phyloP scores from a whole-genome alignment of 495 filamentous ascomycete species.

The Daldinia caldariorum region DNA sequence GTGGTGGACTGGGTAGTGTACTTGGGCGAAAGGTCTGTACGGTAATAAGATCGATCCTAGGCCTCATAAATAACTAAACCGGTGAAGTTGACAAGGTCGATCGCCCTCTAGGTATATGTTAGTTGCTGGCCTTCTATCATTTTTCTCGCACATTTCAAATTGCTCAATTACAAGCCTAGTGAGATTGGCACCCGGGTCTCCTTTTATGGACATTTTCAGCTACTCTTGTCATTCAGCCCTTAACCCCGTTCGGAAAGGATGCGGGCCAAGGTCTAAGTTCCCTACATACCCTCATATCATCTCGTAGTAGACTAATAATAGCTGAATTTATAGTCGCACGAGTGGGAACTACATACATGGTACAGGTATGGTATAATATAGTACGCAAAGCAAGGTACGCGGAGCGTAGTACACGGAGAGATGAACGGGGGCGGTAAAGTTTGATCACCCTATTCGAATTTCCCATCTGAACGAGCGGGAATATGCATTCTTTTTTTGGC shows the following conservation, averaged over 20 bases:
- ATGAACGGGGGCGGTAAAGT: not conserved
- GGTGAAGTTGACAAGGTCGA: constrained; percentile 23
- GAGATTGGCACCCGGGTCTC: constrained; percentile 22
- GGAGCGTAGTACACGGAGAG: not conserved
- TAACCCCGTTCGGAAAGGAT: constrained; percentile 32
- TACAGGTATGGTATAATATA: not conserved
- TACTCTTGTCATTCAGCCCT: constrained; percentile 7
- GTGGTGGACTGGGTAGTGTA: no score
- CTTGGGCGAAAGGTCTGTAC: no score
- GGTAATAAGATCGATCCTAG: not conserved
- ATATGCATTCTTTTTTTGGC: constrained; percentile 27
- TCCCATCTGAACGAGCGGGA: constrained; percentile 28
- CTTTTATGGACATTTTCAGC: constrained; percentile 35
- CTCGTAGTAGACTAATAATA: constrained; percentile 6
- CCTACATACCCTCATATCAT: not conserved
- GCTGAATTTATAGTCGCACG: constrained; percentile 9
- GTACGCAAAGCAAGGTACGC: no score
- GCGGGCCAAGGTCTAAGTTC: constrained; percentile 8
- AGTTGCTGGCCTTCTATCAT: constrained; percentile 12
- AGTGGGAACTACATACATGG: constrained; percentile 13
- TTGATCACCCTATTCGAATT: not conserved
- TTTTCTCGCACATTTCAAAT: not conserved
- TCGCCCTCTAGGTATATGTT: not conserved
- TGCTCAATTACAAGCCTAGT: constrained; percentile 6
- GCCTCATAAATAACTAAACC: constrained; percentile 7